phyloP scores from a whole-genome alignment of 306 rosid species.

The Prunus fruticosa region DNA sequence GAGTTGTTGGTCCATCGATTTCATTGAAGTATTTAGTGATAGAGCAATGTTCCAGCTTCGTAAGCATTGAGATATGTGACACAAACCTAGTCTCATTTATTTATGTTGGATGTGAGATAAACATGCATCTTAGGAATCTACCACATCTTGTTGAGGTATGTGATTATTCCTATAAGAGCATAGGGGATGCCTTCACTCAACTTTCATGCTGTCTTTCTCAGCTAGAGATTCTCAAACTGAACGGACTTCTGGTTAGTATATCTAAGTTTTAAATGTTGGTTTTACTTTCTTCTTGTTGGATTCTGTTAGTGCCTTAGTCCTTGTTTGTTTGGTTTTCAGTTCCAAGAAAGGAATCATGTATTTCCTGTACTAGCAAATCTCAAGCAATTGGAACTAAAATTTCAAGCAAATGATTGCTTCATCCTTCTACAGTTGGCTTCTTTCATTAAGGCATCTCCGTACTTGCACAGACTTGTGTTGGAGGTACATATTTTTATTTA shows the following conservation, averaged over 20 bases:
- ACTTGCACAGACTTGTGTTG: constrained; percentile 13
- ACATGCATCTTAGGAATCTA: neutral
- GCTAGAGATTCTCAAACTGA: constrained; percentile 9
- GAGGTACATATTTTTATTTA: neutral
- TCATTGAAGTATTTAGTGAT: constrained; percentile 10
- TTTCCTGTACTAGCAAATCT: constrained; percentile 7
- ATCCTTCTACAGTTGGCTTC: constrained; percentile 6
- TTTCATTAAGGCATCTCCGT: constrained; percentile 17
- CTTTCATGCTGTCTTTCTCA: constrained; percentile 15
- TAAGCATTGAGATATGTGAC: constrained; percentile 5
- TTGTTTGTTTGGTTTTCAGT: constrained; percentile 2
- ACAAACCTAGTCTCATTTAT: neutral
- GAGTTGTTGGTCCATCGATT: constrained; percentile 8
- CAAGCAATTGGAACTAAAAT: constrained; percentile 12
- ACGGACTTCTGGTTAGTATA: neutral
- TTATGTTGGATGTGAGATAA: neutral
- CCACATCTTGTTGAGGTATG: constrained; percentile 11
- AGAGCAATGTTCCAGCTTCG: neutral
- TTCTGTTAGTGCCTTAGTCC: neutral
- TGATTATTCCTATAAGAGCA: neutral
- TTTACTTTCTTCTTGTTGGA: neutral
- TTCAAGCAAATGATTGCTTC: neutral
- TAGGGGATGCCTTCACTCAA: neutral
- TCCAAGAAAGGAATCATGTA: neutral
- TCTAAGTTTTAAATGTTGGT: neutral